Evolutionary conservation across 192 early-diverging fungal genomes (phyloP), one percentile per base, ranked within the genome.

Genomic region (Linnemannia schmuckeri): DNA sequence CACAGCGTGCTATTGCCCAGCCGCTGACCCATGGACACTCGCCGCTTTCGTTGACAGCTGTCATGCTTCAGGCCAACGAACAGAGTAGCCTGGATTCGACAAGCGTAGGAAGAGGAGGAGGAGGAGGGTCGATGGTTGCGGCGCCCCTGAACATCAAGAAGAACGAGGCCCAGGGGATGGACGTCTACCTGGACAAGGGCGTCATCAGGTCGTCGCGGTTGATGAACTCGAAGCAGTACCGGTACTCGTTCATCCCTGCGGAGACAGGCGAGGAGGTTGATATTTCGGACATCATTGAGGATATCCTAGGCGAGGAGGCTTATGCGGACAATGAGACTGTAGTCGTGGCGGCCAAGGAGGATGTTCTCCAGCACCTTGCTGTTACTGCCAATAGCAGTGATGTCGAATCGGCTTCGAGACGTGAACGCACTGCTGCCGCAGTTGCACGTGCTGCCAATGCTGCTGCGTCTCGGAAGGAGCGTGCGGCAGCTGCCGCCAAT

Each of bases 231-330:
- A 90, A 87, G 74, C 77, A 88, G 63, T 87, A 87, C 52, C 89
- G 89, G 30, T 90, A 90, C 55, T 90, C 89, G 5, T 90, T 90
- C 75, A 87, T 90, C 73, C 83, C 89, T 37, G 33, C 47, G 6
- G 77, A 86, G 41, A 87, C 87, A 17, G 87, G 87, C 5, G 83
- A 88, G 22, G 87, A 83, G 18, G 82, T 90, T n/a, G 89, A 90
- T 77, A 90, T 90, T 54, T 88, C 87, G 4, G 87, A 90, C 47
- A 88, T 90, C 41, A 90, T 90, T 49, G 89, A 90, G 57, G 83
- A 90, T 66, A 88, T 90, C 42, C 87, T 84, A 66, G 87, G 87
- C 37, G 89, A 88, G 22, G 89, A 90, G 12, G 49, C 76, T 18
- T 20, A 22, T 52, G 44, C 35, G 20, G 52, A 30, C 7, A 78